Conservation (phyloP, 2,329 filamentous ascomycete genomes). For the Fusarium compactum region DNA sequence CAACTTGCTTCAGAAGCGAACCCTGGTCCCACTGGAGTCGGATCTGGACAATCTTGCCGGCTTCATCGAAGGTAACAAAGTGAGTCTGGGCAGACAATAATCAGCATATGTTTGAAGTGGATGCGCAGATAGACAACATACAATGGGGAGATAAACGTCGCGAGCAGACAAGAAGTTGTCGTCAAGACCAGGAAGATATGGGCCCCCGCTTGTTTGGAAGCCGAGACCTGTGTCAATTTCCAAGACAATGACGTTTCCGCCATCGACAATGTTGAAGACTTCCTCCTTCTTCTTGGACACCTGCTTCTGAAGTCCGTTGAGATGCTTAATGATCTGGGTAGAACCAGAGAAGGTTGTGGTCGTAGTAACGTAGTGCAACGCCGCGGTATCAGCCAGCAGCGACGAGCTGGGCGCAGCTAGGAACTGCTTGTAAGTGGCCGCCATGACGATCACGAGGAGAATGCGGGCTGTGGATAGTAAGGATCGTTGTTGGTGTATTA, state of each 20-base stretch:
- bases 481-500: slow-evolving; percentile 14
- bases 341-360: slow-evolving; percentile 78
- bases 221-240: slow-evolving; percentile 87
- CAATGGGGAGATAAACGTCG: slow-evolving; percentile 82
- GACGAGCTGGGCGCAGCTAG: slow-evolving; percentile 74
- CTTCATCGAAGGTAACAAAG: slow-evolving; percentile 83
- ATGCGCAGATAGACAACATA: slow-evolving; percentile 60
- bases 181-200: slow-evolving; percentile 88
- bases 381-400: slow-evolving; percentile 72
- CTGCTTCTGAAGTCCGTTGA: slow-evolving; percentile 76
- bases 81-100: slow-evolving; percentile 72
- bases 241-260: slow-evolving; percentile 77
- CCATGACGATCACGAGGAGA: slow-evolving; percentile 51
- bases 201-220: slow-evolving; percentile 83
- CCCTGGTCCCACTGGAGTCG: slow-evolving; percentile 96
- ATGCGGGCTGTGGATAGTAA: slow-evolving; percentile 30
- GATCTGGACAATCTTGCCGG: slow-evolving; percentile 86
- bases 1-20: slow-evolving; percentile 89
- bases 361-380: slow-evolving; percentile 90
- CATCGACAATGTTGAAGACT: slow-evolving; percentile 79
- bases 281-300: slow-evolving; percentile 87
- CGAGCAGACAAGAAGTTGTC: slow-evolving; percentile 94
- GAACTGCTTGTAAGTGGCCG: slow-evolving; percentile 76
- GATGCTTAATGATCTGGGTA: slow-evolving; percentile 84
- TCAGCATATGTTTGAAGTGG: slow-evolving; percentile 15